A percentile compares a stretch with the other conserved stretches of the same genome.
phyloP scores from a whole-genome alignment of 2,329 filamentous ascomycete genomes.

The Pseudocercospora fijiensis region DNA sequence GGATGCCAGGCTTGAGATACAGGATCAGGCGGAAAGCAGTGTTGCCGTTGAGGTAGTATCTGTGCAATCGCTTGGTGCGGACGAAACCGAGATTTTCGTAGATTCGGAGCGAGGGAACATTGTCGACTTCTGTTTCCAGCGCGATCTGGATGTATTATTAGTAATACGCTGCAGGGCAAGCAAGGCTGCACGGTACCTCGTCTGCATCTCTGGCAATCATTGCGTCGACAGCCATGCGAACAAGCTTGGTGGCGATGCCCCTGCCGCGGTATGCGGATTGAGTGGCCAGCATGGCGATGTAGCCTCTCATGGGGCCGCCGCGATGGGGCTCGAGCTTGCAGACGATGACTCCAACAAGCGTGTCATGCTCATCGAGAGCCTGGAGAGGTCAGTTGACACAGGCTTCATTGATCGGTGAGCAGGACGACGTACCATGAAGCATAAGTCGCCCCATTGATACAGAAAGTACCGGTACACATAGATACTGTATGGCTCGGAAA shows the following conservation, averaged over 20 bases:
- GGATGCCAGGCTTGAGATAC: constrained; percentile 65
- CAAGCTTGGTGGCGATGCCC: constrained; percentile 81
- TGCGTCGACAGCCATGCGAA: constrained; percentile 84
- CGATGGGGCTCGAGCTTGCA: constrained; percentile 92
- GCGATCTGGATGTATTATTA: constrained; percentile 59
- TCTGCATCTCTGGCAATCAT: constrained; percentile 84
- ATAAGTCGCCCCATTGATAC: constrained; percentile 97
- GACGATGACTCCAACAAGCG: constrained; percentile 85
- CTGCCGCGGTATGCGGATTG: constrained; percentile 73
- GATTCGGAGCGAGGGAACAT: constrained; percentile 81
- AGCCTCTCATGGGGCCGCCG: constrained; percentile 82
- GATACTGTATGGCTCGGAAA: constrained; percentile 98
- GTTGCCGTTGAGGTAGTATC: constrained; percentile 96
- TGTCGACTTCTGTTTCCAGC: constrained; percentile 92
- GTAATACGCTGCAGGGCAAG: neutral
- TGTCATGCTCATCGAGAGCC: constrained; percentile 55
- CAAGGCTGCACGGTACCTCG: constrained; percentile 54
- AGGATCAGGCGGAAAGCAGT: constrained; percentile 88
- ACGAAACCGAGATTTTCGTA: constrained; percentile 93
- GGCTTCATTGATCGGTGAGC: neutral
- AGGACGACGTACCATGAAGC: constrained; percentile 70
- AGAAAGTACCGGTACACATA: constrained; percentile 99
- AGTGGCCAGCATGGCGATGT: constrained; percentile 98
- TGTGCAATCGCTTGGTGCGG: constrained; percentile 84
- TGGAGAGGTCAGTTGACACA: constrained; percentile 38